phyloP scores from a whole-genome alignment of 805 yeast genomes.

The Spathaspora sp. region DNA sequence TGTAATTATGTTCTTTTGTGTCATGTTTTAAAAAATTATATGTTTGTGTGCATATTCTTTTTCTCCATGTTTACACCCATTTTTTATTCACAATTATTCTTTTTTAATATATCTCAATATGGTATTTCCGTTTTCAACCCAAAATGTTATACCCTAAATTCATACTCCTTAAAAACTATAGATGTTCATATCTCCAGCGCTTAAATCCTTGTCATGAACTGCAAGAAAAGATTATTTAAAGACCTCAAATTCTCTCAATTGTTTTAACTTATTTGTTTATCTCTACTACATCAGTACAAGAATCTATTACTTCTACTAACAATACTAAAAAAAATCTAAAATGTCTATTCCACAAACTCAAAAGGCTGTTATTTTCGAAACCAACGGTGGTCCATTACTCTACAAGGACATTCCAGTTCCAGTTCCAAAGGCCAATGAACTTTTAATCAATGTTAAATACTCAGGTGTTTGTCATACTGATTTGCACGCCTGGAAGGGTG shows the following conservation, averaged over 20 bases:
- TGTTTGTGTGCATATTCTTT: background rate
- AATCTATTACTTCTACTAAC: background rate
- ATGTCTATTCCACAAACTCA: conserved; percentile 37
- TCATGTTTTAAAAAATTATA: no score
- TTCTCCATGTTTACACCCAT: background rate
- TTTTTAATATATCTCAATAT: background rate
- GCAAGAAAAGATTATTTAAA: background rate
- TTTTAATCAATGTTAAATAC: conserved; percentile 41
- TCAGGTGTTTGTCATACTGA: conserved; percentile 48
- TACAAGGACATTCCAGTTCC: conserved; percentile 44
- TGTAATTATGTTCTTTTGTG: no score
- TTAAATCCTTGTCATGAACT: background rate
- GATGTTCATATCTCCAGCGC: background rate
- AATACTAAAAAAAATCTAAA: background rate
- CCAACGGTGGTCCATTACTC: conserved; percentile 38
- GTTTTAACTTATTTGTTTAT: background rate
- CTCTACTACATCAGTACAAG: background rate
- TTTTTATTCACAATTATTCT: no score
- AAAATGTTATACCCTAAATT: no score
- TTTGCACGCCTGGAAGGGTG: conserved; percentile 47
- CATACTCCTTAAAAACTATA: no score
- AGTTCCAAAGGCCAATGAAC: conserved; percentile 35
- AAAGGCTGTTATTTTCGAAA: conserved; percentile 41
- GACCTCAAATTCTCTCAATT: background rate
- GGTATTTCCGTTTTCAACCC: background rate